A percentile compares a stretch with the other conserved stretches of the same genome.
These are phyloP conservation scores for Vigna trinervia DNA, from an alignment of 306 rosid genomes.

Conservation along the genomic window DNA sequence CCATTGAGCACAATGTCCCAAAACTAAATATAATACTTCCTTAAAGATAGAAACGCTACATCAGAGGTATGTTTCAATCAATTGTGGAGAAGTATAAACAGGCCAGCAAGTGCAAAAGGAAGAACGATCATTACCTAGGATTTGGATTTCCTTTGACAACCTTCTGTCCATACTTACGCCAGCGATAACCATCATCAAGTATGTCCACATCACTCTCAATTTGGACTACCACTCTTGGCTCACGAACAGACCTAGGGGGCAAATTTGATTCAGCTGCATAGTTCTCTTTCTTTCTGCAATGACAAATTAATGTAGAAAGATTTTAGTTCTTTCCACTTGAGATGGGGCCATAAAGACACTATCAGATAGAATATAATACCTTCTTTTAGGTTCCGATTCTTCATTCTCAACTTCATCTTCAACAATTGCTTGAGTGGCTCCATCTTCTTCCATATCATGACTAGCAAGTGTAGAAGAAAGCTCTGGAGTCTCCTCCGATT, in stretches of 20 bases:
- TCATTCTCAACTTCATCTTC: slow-evolving; percentile 64
- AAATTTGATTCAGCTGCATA: slow-evolving; percentile 57
- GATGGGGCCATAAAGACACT: slow-evolving; percentile 10
- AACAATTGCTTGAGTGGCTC: slow-evolving; percentile 57
- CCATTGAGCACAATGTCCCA: neutral
- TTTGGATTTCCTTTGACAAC: slow-evolving; percentile 97
- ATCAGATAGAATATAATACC: slow-evolving; percentile 49
- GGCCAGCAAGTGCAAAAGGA: slow-evolving; percentile 29
- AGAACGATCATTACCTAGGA: slow-evolving; percentile 67
- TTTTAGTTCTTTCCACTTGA: neutral
- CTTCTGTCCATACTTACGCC: slow-evolving; percentile 95
- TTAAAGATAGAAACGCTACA: slow-evolving; percentile 4
- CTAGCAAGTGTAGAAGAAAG: slow-evolving; percentile 72
- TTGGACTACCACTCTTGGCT: slow-evolving; percentile 87
- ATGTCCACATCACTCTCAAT: slow-evolving; percentile 80
- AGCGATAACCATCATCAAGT: slow-evolving; percentile 94
- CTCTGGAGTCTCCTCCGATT: slow-evolving; percentile 67
- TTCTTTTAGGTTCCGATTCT: slow-evolving; percentile 76
- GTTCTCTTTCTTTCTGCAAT: slow-evolving; percentile 71
- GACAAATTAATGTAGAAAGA: slow-evolving; percentile 41
- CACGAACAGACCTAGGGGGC: slow-evolving; percentile 69
- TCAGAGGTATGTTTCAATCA: neutral
- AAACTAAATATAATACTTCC: neutral
- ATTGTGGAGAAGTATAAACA: neutral
- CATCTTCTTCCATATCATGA: slow-evolving; percentile 64